phyloP scores from a whole-genome alignment of 192 early-diverging fungal species.

The Linnemannia hyalina region DNA sequence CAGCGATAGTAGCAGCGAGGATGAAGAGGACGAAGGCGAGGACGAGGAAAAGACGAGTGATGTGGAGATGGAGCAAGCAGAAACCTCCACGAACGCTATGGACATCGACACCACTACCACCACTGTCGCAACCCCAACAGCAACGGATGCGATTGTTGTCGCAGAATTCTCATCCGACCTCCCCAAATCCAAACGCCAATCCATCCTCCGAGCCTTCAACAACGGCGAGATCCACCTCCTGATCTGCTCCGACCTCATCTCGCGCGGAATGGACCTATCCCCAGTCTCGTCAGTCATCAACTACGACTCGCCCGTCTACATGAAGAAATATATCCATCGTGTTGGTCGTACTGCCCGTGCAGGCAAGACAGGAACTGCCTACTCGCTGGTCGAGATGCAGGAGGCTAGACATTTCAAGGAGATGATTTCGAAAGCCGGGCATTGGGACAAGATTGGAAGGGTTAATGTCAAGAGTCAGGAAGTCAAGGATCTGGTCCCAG shows the following conservation, averaged over 20 bases:
- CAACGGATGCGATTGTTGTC: slow-evolving; percentile 48
- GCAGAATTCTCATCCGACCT: slow-evolving; percentile 86
- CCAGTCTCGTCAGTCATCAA: slow-evolving; percentile 84
- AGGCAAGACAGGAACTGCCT: slow-evolving; percentile 83
- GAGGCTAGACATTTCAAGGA: slow-evolving; percentile 80
- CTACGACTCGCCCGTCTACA: slow-evolving; percentile 87
- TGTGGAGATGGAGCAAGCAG: slow-evolving; percentile 44
- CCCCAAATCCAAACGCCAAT: slow-evolving; percentile 68
- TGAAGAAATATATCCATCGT: slow-evolving; percentile 93
- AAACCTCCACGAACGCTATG: slow-evolving; percentile 13
- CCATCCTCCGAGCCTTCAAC: slow-evolving; percentile 75
- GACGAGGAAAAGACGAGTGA: slow-evolving; percentile 14
- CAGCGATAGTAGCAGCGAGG: background rate
- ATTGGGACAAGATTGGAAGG: slow-evolving; percentile 66
- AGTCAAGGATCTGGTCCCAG: slow-evolving; percentile 48
- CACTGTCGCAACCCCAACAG: background rate
- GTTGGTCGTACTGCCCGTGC: slow-evolving; percentile 94
- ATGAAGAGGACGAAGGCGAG: slow-evolving; percentile 3
- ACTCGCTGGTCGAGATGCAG: slow-evolving; percentile 77
- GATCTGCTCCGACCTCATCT: slow-evolving; percentile 88
- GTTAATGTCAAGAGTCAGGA: slow-evolving; percentile 64
- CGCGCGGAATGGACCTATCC: slow-evolving; percentile 92
- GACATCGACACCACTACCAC: slow-evolving; percentile 3
- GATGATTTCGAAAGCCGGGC: slow-evolving; percentile 76
- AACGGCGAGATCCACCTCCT: slow-evolving; percentile 77